Conservation (phyloP, 2,329 filamentous ascomycete species). For the Aspergillus fumigatus region DNA sequence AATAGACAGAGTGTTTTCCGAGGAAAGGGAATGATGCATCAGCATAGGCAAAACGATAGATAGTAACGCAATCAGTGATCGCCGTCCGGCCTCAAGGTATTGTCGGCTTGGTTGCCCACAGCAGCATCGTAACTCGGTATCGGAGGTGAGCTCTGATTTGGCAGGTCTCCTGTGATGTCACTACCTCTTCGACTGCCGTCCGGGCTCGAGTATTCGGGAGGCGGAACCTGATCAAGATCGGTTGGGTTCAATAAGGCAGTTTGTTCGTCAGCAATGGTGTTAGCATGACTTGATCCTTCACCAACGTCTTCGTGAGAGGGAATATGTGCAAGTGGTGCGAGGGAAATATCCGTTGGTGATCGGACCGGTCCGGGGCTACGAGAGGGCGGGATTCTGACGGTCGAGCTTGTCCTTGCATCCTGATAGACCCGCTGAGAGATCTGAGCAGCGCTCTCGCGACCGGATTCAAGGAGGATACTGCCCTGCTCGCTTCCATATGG, state of each 20-base stretch:
- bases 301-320: slow-evolving; percentile 62
- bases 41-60: neutral
- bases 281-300: slow-evolving; percentile 62
- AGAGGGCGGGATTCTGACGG: slow-evolving; percentile 66
- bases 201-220: slow-evolving; percentile 52
- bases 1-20: neutral
- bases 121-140: slow-evolving; percentile 82
- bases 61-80: neutral
- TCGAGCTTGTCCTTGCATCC: slow-evolving; percentile 68
- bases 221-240: slow-evolving; percentile 26
- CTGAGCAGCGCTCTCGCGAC: slow-evolving; percentile 52
- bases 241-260: slow-evolving; percentile 26
- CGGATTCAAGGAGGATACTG: slow-evolving; percentile 88
- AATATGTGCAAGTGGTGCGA: slow-evolving; percentile 75
- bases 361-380: slow-evolving; percentile 84
- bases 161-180: slow-evolving; percentile 52
- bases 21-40: slow-evolving; percentile 1
- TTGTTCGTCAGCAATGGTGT: slow-evolving; percentile 20
- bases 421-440: slow-evolving; percentile 40
- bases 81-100: neutral
- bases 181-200: slow-evolving; percentile 54
- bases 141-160: slow-evolving; percentile 57
- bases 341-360: slow-evolving; percentile 91
- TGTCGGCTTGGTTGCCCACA: slow-evolving; percentile 40
- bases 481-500: slow-evolving; percentile 97